Conservation (phyloP, 2,329 filamentous ascomycete species). For the Lasiodiplodia citricola region DNA sequence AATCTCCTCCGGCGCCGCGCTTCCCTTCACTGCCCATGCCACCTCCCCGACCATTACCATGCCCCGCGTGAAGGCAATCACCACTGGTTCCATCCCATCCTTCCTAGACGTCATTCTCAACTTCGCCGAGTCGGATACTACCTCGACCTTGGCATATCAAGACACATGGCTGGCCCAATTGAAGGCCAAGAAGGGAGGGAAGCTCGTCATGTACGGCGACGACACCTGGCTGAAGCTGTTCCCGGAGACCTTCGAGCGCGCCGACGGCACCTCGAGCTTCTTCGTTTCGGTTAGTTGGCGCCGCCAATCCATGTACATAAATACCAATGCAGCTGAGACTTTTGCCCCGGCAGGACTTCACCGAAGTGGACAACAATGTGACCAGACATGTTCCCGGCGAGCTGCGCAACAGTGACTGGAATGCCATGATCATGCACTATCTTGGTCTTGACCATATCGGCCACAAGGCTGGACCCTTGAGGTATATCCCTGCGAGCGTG, state of each 20-base stretch:
- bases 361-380: slow-evolving; percentile 96
- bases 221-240: slow-evolving; percentile 99
- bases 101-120: slow-evolving; percentile 97
- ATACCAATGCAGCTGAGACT: slow-evolving; percentile 36
- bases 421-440: slow-evolving; percentile 92
- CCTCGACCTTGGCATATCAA: slow-evolving; percentile 83
- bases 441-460: slow-evolving; percentile 96
- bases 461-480: slow-evolving; percentile 89
- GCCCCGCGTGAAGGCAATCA: slow-evolving; percentile 96
- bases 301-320: slow-evolving; percentile 38
- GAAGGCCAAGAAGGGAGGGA: slow-evolving; percentile 67
- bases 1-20: slow-evolving; percentile 79
- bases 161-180: slow-evolving; percentile 97
- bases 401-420: slow-evolving; percentile 81
- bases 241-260: slow-evolving; percentile 81
- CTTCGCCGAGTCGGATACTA: slow-evolving; percentile 91
- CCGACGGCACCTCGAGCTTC: slow-evolving; percentile 95
- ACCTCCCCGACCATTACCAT: slow-evolving; percentile 98
- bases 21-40: slow-evolving; percentile 95
- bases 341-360: slow-evolving; percentile 74
- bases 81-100: slow-evolving; percentile 95
- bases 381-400: slow-evolving; percentile 85
- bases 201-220: slow-evolving; percentile 93
- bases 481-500: slow-evolving; percentile 52
- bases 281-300: slow-evolving; percentile 82